phyloP scores from a whole-genome alignment of 441 rosid species.

The Isatis lusitanica region DNA sequence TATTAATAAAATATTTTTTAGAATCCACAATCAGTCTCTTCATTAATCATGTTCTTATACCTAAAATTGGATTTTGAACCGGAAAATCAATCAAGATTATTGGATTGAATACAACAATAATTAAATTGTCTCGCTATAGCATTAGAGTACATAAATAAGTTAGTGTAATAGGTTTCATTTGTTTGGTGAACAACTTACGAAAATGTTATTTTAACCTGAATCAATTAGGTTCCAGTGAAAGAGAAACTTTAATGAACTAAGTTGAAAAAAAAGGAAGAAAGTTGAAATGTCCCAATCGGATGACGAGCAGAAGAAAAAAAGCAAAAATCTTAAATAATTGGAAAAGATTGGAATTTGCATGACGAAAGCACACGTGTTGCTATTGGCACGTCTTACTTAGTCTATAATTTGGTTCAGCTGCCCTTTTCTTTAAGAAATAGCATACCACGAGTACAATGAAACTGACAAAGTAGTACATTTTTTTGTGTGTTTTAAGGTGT shows the following conservation, averaged over 20 bases:
- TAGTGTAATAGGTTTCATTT: constrained; percentile 26
- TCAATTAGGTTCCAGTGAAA: constrained; percentile 16
- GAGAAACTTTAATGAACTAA: constrained; percentile 10
- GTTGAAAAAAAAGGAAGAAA: constrained; percentile 20
- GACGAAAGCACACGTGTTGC: constrained; percentile 30
- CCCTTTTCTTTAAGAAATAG: constrained; percentile 10
- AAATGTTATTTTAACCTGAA: constrained; percentile 23
- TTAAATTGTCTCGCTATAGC: background rate
- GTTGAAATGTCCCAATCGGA: constrained; percentile 34
- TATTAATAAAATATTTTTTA: too few relatives aligned
- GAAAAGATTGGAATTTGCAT: constrained; percentile 15
- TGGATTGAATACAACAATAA: background rate
- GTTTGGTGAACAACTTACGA: constrained; percentile 36
- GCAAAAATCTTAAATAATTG: background rate
- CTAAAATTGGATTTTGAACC: background rate
- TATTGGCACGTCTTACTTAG: background rate
- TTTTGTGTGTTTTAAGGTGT: background rate
- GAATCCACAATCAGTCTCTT: too few relatives aligned
- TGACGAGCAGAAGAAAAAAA: background rate
- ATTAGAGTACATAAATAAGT: background rate
- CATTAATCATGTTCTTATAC: too few relatives aligned
- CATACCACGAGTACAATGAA: background rate
- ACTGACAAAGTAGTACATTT: background rate
- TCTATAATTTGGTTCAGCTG: constrained; percentile 30
- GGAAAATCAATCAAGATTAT: background rate